Conservation (phyloP, 1,284 basidiomycete genomes). For the Sparassis latifolia region DNA sequence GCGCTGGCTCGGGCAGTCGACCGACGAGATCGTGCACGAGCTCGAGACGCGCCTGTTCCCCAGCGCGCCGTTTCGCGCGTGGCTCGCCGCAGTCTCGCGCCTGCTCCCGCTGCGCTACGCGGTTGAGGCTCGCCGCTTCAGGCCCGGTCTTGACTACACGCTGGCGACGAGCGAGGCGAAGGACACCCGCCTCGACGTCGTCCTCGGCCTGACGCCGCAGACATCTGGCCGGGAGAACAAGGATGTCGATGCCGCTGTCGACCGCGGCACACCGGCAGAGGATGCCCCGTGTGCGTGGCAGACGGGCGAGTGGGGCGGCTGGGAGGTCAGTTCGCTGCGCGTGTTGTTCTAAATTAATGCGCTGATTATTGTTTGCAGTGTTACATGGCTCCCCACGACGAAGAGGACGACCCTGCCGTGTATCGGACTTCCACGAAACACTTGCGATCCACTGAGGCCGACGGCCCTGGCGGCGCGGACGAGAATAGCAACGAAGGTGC, state of each 20-base stretch:
- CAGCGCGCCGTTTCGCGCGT: slow-evolving; percentile 83
- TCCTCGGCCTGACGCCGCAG: slow-evolving; percentile 86
- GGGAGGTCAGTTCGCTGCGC: slow-evolving; percentile 63
- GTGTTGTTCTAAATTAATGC: slow-evolving; percentile 1
- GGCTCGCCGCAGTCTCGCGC: slow-evolving; percentile 78
- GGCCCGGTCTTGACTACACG: slow-evolving; percentile 93
- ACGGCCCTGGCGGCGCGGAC: slow-evolving; percentile 24
- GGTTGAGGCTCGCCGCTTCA: slow-evolving; percentile 80
- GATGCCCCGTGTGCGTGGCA: slow-evolving; percentile 53
- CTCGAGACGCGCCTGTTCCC: slow-evolving; percentile 76
- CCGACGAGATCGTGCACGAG: slow-evolving; percentile 53
- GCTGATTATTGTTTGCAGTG: slow-evolving; percentile 41
- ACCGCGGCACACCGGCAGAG: slow-evolving; percentile 26
- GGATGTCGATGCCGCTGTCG: too few species aligned
- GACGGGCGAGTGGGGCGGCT: slow-evolving; percentile 83
- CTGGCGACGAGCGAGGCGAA: slow-evolving; percentile 85
- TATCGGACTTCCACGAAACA: slow-evolving; percentile 66
- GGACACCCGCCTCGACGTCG: slow-evolving; percentile 81
- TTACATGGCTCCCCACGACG: slow-evolving; percentile 91
- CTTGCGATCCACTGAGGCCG: slow-evolving; percentile 16
- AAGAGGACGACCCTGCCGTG: slow-evolving; percentile 90
- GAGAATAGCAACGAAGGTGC: slow-evolving; percentile 15
- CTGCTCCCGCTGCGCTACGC: slow-evolving; percentile 73
- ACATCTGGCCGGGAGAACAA: slow-evolving; percentile 31
- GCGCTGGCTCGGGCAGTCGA: slow-evolving; percentile 43